These are phyloP conservation scores for Saururus chinensis DNA, from an alignment of 164 flowering plant species.

Conservation along the genomic window DNA sequence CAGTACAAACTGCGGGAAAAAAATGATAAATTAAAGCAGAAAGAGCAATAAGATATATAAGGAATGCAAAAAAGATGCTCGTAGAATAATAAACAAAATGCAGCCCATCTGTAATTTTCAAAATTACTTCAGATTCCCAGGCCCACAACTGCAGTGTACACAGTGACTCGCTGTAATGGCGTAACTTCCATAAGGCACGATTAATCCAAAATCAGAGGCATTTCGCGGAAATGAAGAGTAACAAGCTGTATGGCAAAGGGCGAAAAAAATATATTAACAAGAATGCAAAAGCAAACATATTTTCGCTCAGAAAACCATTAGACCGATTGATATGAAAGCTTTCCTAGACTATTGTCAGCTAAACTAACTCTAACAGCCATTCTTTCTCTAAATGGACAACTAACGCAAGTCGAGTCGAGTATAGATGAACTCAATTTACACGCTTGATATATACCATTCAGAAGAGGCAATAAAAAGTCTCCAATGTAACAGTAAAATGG, in stretches of 20 bases:
- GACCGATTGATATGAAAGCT: not conserved
- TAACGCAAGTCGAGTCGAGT: no score
- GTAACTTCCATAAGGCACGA: conserved; percentile 92
- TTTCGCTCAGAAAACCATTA: not conserved
- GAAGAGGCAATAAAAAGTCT: no score
- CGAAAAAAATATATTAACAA: not conserved
- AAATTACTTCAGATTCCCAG: conserved; percentile 69
- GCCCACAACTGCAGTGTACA: conserved; percentile 95
- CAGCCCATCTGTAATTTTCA: not conserved
- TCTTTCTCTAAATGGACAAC: no score
- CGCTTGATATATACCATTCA: not conserved
- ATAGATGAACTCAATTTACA: not conserved
- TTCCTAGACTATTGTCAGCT: no score
- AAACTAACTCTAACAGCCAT: no score
- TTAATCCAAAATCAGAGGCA: conserved; percentile 53
- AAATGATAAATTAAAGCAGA: conserved; percentile 6
- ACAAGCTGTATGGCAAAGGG: conserved; percentile 41
- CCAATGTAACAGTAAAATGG: not conserved
- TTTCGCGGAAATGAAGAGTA: conserved; percentile 53
- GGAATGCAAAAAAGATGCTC: not conserved
- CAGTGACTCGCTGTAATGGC: conserved; percentile 88
- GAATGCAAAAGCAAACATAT: not conserved
- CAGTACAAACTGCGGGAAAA: conserved; percentile 61
- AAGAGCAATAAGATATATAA: not conserved
- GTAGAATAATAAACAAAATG: not conserved